Evolutionary conservation across 2,329 filamentous ascomycete species (phyloP).

Genomic region (Phyllosticta citribraziliensis): DNA sequence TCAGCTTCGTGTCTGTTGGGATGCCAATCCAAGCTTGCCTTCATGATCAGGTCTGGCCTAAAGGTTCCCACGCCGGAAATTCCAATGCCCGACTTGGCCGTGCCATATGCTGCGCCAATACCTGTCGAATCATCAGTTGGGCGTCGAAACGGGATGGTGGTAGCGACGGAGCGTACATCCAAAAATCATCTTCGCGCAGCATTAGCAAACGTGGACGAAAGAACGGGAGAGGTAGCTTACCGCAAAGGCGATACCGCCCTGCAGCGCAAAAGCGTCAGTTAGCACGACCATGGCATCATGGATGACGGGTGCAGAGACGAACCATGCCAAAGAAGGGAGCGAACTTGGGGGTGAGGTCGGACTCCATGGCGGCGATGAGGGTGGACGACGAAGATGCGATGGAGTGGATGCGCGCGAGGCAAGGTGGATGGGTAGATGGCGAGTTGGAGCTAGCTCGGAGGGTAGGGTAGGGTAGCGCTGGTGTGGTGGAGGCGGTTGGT

Average conservation of each 20-base stretch:
- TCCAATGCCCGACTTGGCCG: slow-evolving; percentile 79
- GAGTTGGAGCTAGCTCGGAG: background rate
- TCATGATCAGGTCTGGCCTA: slow-evolving; percentile 82
- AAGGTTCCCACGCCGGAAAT: slow-evolving; percentile 80
- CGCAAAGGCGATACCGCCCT: slow-evolving; percentile 70
- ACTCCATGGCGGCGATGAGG: slow-evolving; percentile 16
- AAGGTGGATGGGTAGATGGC: slow-evolving; percentile 2
- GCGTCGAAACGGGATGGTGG: background rate
- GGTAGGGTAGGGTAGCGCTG: background rate
- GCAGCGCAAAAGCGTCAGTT: slow-evolving; percentile 19
- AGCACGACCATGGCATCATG: slow-evolving; percentile 17
- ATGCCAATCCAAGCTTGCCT: slow-evolving; percentile 43
- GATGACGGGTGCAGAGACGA: slow-evolving; percentile 29
- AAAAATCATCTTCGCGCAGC: slow-evolving; percentile 55
- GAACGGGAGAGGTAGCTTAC: slow-evolving; percentile 27
- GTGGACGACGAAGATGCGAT: background rate
- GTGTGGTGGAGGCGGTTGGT: background rate
- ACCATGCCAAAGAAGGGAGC: slow-evolving; percentile 86
- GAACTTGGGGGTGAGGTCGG: slow-evolving; percentile 63
- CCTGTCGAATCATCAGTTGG: slow-evolving; percentile 34
- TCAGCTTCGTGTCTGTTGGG: background rate
- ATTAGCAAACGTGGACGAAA: slow-evolving; percentile 11
- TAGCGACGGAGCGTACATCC: slow-evolving; percentile 51
- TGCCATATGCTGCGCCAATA: slow-evolving; percentile 73
- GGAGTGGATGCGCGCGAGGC: background rate